These are phyloP conservation scores for Wickerhamomyces sydowiorum DNA, from an alignment of 805 yeast genomes.

Conservation along the genomic window DNA sequence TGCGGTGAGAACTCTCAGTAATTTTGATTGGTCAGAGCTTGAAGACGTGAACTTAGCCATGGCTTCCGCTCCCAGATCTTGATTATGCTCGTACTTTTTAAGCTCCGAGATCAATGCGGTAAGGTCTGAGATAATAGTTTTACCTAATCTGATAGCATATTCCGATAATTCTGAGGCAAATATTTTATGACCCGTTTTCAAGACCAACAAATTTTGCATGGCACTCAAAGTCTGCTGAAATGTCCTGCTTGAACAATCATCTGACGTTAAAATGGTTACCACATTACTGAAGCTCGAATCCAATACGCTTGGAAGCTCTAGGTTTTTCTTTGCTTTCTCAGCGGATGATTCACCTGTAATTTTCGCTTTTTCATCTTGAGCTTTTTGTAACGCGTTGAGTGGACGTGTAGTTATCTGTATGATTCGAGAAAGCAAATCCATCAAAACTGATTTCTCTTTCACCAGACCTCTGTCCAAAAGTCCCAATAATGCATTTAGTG, in stretches of 20 bases:
- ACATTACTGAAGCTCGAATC: constrained; percentile 54
- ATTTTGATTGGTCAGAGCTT: constrained; percentile 81
- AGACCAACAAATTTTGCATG: constrained; percentile 66
- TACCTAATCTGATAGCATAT: constrained; percentile 57
- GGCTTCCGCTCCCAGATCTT: constrained; percentile 46
- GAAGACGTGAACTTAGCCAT: constrained; percentile 69
- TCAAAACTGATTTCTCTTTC: constrained; percentile 63
- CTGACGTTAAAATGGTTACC: constrained; percentile 64
- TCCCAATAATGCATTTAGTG: constrained; percentile 62
- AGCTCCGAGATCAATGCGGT: constrained; percentile 42
- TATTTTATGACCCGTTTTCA: constrained; percentile 54
- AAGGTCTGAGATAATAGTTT: constrained; percentile 49
- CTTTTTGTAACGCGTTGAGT: constrained; percentile 45
- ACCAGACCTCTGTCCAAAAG: constrained; percentile 60
- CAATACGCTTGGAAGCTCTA: constrained; percentile 58
- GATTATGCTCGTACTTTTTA: constrained; percentile 27
- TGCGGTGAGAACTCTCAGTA: constrained; percentile 82
- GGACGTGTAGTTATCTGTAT: constrained; percentile 77
- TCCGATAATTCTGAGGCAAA: constrained; percentile 65
- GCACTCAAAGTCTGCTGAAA: constrained; percentile 79
- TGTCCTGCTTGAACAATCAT: constrained; percentile 80
- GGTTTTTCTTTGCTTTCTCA: constrained; percentile 16
- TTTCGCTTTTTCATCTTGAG: constrained; percentile 21
- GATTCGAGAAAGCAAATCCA: constrained; percentile 72
- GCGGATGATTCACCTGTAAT: constrained; percentile 13